phyloP scores from a whole-genome alignment of 176 grass and related monocot genomes.

The Carex parvula region DNA sequence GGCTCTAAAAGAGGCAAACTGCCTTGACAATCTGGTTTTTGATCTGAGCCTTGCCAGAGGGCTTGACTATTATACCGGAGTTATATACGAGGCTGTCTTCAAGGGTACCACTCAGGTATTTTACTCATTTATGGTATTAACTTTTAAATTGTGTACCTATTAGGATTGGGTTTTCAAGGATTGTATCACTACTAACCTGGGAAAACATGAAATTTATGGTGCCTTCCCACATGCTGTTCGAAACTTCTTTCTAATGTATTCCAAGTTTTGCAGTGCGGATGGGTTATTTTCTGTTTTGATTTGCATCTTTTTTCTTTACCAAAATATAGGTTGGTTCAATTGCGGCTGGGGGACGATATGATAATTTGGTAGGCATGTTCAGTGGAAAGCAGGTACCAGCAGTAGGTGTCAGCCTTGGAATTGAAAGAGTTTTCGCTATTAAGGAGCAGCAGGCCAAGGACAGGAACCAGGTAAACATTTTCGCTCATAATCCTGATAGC shows the following conservation, averaged over 20 bases:
- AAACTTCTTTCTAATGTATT: background rate
- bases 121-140: background rate
- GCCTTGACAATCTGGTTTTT: slow-evolving; percentile 66
- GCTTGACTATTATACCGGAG: slow-evolving; percentile 97
- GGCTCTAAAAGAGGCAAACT: slow-evolving; percentile 81
- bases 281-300: background rate
- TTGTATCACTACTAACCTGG: background rate
- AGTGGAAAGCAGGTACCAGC: slow-evolving; percentile 89
- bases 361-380: slow-evolving; percentile 95
- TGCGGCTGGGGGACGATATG: slow-evolving; percentile 87
- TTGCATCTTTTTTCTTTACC: slow-evolving; percentile 11
- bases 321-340: slow-evolving; percentile 77
- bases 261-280: background rate
- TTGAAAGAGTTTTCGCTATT: slow-evolving; percentile 91
- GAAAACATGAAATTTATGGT: background rate
- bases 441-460: slow-evolving; percentile 92
- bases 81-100: slow-evolving; percentile 97
- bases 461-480: slow-evolving; percentile 54
- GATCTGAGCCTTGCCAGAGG: slow-evolving; percentile 97
- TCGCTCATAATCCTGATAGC: background rate
- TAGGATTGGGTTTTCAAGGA: background rate
- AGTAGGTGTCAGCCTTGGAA: slow-evolving; percentile 95
- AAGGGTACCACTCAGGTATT: slow-evolving; percentile 83
- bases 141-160: background rate
- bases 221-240: background rate